These are phyloP conservation scores for Umbellularia californica DNA, from an alignment of 164 flowering plant genomes.

Conservation along the genomic window DNA sequence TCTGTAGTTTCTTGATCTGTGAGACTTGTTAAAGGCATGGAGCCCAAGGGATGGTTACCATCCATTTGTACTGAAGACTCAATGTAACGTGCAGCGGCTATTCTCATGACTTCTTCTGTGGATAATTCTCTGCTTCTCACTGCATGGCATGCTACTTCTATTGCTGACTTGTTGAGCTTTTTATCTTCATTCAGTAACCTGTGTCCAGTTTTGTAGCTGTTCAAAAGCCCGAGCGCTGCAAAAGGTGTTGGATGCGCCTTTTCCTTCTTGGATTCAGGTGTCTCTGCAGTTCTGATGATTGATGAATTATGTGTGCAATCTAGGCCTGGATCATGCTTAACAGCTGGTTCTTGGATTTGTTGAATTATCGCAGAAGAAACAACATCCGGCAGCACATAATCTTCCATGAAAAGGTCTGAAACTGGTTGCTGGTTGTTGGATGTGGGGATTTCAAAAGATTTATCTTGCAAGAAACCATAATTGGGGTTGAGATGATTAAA, in stretches of 20 bases:
- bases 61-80: slow-evolving; percentile 12
- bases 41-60: slow-evolving; percentile 26
- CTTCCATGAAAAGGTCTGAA: slow-evolving; percentile 17
- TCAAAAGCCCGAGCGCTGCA: slow-evolving; percentile 33
- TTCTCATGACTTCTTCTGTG: slow-evolving; percentile 36
- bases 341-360: slow-evolving; percentile 13
- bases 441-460: not conserved
- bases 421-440: slow-evolving; percentile 12
- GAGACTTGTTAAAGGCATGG: slow-evolving; percentile 21
- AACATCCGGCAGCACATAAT: slow-evolving; percentile 17
- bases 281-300: slow-evolving; percentile 1
- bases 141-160: not conserved
- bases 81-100: slow-evolving; percentile 44
- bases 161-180: slow-evolving; percentile 6
- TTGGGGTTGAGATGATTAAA: slow-evolving; percentile 12
- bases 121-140: slow-evolving; percentile 18
- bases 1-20: slow-evolving; percentile 29
- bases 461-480: slow-evolving; percentile 20
- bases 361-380: slow-evolving; percentile 15
- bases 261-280: slow-evolving; percentile 15
- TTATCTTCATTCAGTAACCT: slow-evolving; percentile 20
- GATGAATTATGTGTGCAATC: not conserved
- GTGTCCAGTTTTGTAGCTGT: slow-evolving; percentile 15
- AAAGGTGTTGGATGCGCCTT: slow-evolving; percentile 9
- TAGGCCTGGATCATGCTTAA: slow-evolving; percentile 5